Conservation (phyloP, 73 alveolate genomes). For the Paraurostyla sp. region DNA sequence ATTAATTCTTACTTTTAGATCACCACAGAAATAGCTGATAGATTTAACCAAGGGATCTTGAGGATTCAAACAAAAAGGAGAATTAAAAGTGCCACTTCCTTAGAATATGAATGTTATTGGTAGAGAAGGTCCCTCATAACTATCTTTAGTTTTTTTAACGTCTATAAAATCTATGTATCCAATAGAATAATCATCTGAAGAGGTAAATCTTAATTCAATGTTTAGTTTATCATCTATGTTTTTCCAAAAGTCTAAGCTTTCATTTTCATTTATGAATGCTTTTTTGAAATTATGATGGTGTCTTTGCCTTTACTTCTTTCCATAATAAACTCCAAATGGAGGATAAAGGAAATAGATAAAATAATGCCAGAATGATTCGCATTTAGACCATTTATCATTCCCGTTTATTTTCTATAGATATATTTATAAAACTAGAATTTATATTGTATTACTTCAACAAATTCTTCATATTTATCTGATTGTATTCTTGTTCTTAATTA, state of each 20-base stretch:
- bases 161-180: constrained; percentile 76
- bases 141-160: constrained; percentile 50
- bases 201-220: constrained; percentile 57
- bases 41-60: constrained; percentile 70
- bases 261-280: constrained; percentile 35
- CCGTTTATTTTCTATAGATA: constrained; percentile 29
- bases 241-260: constrained; percentile 44
- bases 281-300: constrained; percentile 43
- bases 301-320: background rate
- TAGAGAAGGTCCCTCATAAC: constrained; percentile 62
- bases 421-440: background rate
- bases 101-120: constrained; percentile 60
- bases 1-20: background rate
- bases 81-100: constrained; percentile 69
- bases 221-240: constrained; percentile 13
- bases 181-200: constrained; percentile 53
- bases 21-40: constrained; percentile 18
- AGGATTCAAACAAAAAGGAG: constrained; percentile 47
- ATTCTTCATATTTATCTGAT: constrained; percentile 48
- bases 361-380: constrained; percentile 22
- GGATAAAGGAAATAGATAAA: constrained; percentile 49
- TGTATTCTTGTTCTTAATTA: constrained; percentile 26
- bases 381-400: constrained; percentile 9
- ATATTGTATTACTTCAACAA: constrained; percentile 35
- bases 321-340: background rate